Evolutionary conservation across 192 early-diverging fungal species (phyloP), one percentile per base, ranked within the genome.

Genomic region (Podochytrium sp.): DNA sequence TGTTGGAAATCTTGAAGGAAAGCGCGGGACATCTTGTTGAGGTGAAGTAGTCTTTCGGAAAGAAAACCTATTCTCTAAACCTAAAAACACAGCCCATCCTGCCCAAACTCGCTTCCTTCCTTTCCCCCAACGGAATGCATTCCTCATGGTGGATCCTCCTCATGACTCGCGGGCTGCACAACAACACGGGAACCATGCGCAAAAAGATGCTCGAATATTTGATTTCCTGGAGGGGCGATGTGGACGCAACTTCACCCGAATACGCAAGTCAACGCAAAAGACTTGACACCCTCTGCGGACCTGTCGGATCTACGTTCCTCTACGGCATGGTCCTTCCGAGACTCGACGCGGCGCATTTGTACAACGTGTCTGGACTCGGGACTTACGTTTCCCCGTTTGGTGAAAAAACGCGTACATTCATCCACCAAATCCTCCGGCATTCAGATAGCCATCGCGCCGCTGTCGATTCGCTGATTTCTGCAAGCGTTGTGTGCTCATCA

Each of bases 1-100:
- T 85, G 10, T 83, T 80, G 42, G 85, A 88, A 39, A 80, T 74
- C 61, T 69, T 85, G 41, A 77, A 83, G 39, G 83, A 87, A 65
- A 61, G 68, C 2, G 69, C 67, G 7, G 41, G 69, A n/a, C 86
- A 88, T 62, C 71, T 88, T 16, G 70, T 87, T 0, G 82, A 83
- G 30, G 71, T 73, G 29, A 5, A 12, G 64, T 32, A 23, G 27
- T 25, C 3, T 67, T 55, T 5, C 30, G 7, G 25, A 41, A 6
- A 27, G 23, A 7, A 23, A n/a, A 2, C 65, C 43, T 2, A 1
- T 43, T 43, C 20, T 42, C 29, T 18, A 50, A 1, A 7, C 3
- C 39, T 35, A 27, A 12, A 49, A 20, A 1, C 34, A 73, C n/a
- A n/a, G 57, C 86, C 86, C 3, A 61, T 83, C 20, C 33, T 88